phyloP scores from a whole-genome alignment of 129 eudicot species.

The Oenanthe sinensis region DNA sequence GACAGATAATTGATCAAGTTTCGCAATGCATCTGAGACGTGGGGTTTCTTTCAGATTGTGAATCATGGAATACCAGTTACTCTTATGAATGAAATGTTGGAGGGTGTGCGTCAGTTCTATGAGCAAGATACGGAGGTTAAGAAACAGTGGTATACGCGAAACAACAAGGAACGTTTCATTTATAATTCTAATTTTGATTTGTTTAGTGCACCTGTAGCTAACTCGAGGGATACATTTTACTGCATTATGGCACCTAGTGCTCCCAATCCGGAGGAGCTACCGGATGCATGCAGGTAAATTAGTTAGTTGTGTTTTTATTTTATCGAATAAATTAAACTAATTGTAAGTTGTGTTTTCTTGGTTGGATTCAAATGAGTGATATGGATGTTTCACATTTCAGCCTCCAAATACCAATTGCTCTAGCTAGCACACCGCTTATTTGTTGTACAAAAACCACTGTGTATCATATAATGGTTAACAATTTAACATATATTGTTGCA shows the following conservation, averaged over 20 bases:
- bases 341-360: neutral
- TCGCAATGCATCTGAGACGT: constrained; percentile 28
- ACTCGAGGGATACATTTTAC: constrained; percentile 36
- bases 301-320: neutral
- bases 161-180: neutral
- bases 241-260: constrained; percentile 23
- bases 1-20: constrained; percentile 23
- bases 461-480: neutral
- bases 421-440: neutral
- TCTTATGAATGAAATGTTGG: constrained; percentile 26
- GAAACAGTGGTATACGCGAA: constrained; percentile 32
- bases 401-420: neutral
- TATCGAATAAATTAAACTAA: neutral
- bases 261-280: constrained; percentile 26
- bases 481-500: constrained; percentile 5
- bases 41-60: constrained; percentile 60
- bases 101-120: constrained; percentile 27
- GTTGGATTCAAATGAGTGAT: neutral
- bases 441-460: neutral
- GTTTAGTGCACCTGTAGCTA: constrained; percentile 22
- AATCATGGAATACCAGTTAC: constrained; percentile 42
- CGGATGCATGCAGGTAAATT: constrained; percentile 31
- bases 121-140: constrained; percentile 45
- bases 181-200: constrained; percentile 27
- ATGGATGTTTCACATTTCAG: neutral